Base-by-base conservation (phyloP, 176 grass and related monocot genomes). In the Zea luxurians region DNA sequence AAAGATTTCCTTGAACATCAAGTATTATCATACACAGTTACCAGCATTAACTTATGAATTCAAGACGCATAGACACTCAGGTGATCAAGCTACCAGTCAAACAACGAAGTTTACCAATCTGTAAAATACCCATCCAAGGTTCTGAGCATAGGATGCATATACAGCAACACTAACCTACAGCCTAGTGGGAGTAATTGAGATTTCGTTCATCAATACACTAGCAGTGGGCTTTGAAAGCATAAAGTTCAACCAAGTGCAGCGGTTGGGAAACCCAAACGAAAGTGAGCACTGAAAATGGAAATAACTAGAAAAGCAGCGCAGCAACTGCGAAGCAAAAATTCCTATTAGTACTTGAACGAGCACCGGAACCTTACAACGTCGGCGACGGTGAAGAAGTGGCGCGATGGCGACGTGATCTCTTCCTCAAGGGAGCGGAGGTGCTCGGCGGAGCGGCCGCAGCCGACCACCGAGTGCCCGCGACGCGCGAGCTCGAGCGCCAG, bases 371-470 rank as follows among this genome's bases (percentile, higher is more conserved):
- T 79, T 82, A 96, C 94, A 37, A 97, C 91, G 61, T 98, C 95
- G 4, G 85, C 68, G 37, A 79, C 59, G 70, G 80, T 92, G 80
- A 98, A 61, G 74, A 98, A 88, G 83, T 98, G 95, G 82, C 86
- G 83, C 40, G 85, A 83, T 34, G 86, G 83, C 37, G 83, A 78
- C 7, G 87, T 64, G 70, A 98, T 88, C 64, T 98, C 91, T 13
- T 80, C 68, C 65, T 89, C 85, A 61, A 98, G 91, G 48, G 85
- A 80, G 73, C 87, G 83, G 73, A 98, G 70, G 61, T 84, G 83
- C 8, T 98, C 95, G 16, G 63, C n/a, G 61, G 95, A 94, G 83
- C 95, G 89, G 74, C 89, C 66, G 85, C 89, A 98, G 35, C 91
- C 95, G 74, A 98, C 74, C 64, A 98, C 66, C 77, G 80, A 10